Evolutionary conservation across 352 stramenopile genomes (phyloP).

Genomic region (Phytophthora hybrid): DNA sequence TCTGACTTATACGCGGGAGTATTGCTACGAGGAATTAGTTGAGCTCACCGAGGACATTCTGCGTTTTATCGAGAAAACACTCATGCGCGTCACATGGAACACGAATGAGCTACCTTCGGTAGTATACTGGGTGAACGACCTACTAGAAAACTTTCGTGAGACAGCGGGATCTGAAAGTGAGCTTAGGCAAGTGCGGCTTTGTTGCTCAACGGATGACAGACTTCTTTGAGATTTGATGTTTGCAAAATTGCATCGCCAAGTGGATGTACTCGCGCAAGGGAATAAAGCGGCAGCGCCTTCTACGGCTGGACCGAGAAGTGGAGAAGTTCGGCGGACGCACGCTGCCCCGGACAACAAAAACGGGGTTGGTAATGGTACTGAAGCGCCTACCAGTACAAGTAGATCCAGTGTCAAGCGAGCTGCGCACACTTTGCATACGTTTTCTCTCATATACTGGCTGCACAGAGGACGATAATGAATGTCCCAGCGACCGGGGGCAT

Average conservation of each 20-base stretch:
- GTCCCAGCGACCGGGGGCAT: neutral
- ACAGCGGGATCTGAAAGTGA: neutral
- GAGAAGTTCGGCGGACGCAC: no score
- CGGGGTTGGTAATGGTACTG: no score
- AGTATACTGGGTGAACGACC: constrained; percentile 9
- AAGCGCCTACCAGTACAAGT: neutral
- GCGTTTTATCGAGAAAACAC: constrained; percentile 1
- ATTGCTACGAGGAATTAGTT: constrained; percentile 1
- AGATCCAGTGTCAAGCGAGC: neutral
- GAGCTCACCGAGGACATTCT: neutral
- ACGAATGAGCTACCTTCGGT: neutral
- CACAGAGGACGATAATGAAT: neutral
- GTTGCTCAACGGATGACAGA: constrained; percentile 10
- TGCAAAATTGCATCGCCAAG: constrained; percentile 9
- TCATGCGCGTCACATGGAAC: constrained; percentile 3
- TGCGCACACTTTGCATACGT: constrained; percentile 1
- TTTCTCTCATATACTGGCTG: constrained; percentile 6
- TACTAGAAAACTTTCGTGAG: constrained; percentile 8
- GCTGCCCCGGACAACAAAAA: neutral
- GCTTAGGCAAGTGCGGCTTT: neutral
- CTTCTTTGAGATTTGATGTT: constrained; percentile 12
- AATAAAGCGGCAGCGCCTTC: no score
- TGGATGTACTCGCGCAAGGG: neutral
- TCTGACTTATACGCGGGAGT: neutral
- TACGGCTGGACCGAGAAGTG: neutral